These are phyloP conservation scores for Naganishia cerealis DNA, from an alignment of 1,284 basidiomycete genomes.

Conservation along the genomic window DNA sequence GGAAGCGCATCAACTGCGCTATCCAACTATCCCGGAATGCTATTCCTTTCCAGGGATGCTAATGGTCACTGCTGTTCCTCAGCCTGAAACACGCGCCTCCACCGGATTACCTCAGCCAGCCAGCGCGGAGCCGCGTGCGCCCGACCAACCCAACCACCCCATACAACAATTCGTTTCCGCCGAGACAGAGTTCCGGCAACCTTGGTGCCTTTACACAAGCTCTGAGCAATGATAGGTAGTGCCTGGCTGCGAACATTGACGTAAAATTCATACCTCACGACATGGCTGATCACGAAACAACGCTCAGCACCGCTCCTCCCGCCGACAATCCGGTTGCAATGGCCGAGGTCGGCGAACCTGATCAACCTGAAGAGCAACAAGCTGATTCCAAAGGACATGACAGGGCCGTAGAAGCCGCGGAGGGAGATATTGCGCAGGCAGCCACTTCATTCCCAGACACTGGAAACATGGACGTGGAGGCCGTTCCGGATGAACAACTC, in stretches of 20 bases:
- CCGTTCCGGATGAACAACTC: neutral
- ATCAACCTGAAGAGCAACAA: neutral
- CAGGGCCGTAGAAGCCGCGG: neutral
- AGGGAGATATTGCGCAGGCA: neutral
- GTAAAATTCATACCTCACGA: neutral
- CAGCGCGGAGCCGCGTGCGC: too few species aligned
- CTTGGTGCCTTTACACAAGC: neutral
- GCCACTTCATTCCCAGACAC: neutral
- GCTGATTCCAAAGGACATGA: neutral
- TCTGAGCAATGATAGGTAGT: neutral
- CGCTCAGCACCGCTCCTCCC: neutral
- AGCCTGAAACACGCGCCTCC: too few species aligned
- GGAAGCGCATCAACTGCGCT: too few species aligned
- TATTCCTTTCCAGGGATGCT: too few species aligned
- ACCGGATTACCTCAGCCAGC: too few species aligned
- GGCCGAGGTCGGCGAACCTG: slow-evolving; percentile 12
- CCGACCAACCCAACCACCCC: too few species aligned
- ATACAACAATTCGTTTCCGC: too few species aligned
- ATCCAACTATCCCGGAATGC: too few species aligned
- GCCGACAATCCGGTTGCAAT: slow-evolving; percentile 15
- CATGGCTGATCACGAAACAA: slow-evolving; percentile 20
- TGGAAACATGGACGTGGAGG: neutral
- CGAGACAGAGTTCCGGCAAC: neutral
- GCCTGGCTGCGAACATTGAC: neutral
- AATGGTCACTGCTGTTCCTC: too few species aligned